Conservation (phyloP, 768 basidiomycete genomes). For the Holtermanniella nyarrowii region DNA sequence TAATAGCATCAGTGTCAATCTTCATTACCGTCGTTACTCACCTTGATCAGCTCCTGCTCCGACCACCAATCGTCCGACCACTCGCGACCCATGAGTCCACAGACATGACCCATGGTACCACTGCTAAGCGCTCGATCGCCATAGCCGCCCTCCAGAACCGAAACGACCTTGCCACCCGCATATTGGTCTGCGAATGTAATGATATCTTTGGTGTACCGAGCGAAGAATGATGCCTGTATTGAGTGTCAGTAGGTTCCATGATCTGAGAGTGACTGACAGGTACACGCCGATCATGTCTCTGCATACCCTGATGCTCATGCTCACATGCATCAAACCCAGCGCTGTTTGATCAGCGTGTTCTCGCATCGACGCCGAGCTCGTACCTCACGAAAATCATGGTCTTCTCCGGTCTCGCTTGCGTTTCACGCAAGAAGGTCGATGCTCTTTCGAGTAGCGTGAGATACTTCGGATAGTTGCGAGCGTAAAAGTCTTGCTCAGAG, state of each 20-base stretch:
- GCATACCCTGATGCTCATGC: conserved; percentile 85
- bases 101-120: conserved; percentile 70
- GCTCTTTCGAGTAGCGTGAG: conserved; percentile 62
- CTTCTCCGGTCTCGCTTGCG: conserved; percentile 52
- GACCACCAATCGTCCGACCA: conserved; percentile 25
- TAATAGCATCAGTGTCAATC: not conserved
- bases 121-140: conserved; percentile 78
- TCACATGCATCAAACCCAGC: conserved; percentile 93
- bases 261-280: conserved; percentile 48
- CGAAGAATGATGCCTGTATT: conserved; percentile 60
- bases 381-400: conserved; percentile 81
- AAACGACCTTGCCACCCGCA: conserved; percentile 62
- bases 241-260: not conserved
- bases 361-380: not conserved
- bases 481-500: conserved; percentile 65
- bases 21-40: conserved; percentile 7
- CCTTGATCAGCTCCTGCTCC: conserved; percentile 20
- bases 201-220: conserved; percentile 67
- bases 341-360: conserved; percentile 42
- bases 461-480: conserved; percentile 57
- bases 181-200: conserved; percentile 55
- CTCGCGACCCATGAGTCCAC: conserved; percentile 48
- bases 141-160: conserved; percentile 91
- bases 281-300: conserved; percentile 78
- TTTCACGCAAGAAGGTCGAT: conserved; percentile 57